Conservation (phyloP, 306 rosid genomes). For the Cicer arietinum region DNA sequence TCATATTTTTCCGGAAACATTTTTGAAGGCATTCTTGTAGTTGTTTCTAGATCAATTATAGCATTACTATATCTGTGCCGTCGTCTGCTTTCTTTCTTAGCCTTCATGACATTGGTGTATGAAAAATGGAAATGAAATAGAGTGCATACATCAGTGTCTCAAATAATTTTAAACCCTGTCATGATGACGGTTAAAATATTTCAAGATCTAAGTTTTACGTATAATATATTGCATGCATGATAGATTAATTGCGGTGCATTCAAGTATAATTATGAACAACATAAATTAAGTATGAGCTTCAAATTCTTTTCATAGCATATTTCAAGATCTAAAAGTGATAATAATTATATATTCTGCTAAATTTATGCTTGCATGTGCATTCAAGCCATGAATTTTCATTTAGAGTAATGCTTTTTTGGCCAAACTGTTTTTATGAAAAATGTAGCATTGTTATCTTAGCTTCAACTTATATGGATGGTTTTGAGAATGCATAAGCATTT, state of each 20-base stretch:
- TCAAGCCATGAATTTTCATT: slow-evolving; percentile 6
- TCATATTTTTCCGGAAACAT: slow-evolving; percentile 3
- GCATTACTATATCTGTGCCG: not conserved
- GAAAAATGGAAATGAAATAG: slow-evolving; percentile 10
- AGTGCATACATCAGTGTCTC: not conserved
- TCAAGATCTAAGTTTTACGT: slow-evolving; percentile 14
- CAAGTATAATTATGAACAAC: slow-evolving; percentile 8
- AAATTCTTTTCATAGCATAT: slow-evolving; percentile 12
- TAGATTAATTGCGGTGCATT: slow-evolving; percentile 1
- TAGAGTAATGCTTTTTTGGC: not conserved
- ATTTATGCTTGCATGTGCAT: slow-evolving; percentile 22
- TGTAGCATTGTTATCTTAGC: not conserved
- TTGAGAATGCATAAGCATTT: slow-evolving; percentile 16
- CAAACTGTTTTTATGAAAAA: not conserved
- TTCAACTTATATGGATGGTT: not conserved
- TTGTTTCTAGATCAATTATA: slow-evolving; percentile 5
- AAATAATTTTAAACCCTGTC: not conserved
- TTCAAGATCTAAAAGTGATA: slow-evolving; percentile 9
- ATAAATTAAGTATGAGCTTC: not conserved
- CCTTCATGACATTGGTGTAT: not conserved
- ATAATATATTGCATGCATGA: slow-evolving; percentile 9
- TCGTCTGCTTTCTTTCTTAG: slow-evolving; percentile 26
- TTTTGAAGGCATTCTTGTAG: not conserved
- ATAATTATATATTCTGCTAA: slow-evolving; percentile 3
- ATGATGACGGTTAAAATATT: slow-evolving; percentile 12